Evolutionary conservation across 192 early-diverging fungal genomes (phyloP), one percentile per base, ranked within the genome.

Genomic region (Rhizoclosmatium globosum): DNA sequence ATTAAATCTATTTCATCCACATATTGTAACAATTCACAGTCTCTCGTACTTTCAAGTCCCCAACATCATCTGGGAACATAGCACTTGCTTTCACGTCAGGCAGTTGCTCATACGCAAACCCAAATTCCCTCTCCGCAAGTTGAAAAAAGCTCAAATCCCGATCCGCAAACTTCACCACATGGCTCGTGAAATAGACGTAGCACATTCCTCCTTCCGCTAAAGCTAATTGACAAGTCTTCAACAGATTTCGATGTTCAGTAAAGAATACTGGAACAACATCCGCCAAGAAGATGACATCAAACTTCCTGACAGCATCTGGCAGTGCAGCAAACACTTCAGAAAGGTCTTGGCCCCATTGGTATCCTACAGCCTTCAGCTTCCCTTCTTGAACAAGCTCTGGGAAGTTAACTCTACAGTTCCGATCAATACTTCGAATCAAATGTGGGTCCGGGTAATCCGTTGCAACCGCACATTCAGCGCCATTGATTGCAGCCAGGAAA

Each of bases 41-140:
- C n/a, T 88, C 84, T 39, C 96, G 84, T 2, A 96, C 92, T 3
- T 85, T 82, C 68, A 92, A 88, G 79, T 93, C 91, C 3, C 96
- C 96, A 17, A 86, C 84, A 83, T 97, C 96, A 61, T 95, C 91
- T 45, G 92, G 90, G 86, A 97, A 97, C 96, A 97, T 97, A 2
- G 90, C 89, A 1, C 82, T 86, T 80, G 94, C 93, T 47, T 87
- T 92, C 62, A 90, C 80, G 31, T 92, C 87, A 21, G 88, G 79
- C 3, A 97, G 77, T 69, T 93, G 89, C 47, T 93, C 92, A 2
- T 85, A 91, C 68, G 86, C 80, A 64, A 96, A 93, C 0, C 89
- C 90, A 64, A 89, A 89, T 21, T 86, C 88, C 62, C 92, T 90
- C 2, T 79, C 72, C 6, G 84, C 78, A 48, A 94, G 83, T 45